phyloP scores from a whole-genome alignment of 2,329 filamentous ascomycete genomes.

The Ceratocystis colombiana region DNA sequence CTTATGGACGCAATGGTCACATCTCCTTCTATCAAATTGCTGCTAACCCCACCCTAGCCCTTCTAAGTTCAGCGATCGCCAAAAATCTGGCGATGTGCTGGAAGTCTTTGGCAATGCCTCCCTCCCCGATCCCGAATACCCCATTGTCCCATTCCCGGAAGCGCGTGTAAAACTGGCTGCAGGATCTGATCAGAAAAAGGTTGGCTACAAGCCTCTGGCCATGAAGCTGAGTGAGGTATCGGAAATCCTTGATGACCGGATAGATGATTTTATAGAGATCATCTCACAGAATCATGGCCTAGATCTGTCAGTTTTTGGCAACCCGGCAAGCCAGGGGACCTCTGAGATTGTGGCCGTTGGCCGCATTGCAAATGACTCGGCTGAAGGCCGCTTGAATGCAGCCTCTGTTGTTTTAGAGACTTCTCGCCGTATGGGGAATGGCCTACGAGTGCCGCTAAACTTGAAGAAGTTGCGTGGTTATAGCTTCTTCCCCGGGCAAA shows the following conservation, averaged over 20 bases:
- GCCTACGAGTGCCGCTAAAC: slow-evolving; percentile 69
- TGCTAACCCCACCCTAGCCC: slow-evolving; percentile 33
- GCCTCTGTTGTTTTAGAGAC: slow-evolving; percentile 82
- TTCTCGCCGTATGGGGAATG: slow-evolving; percentile 72
- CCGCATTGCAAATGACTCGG: slow-evolving; percentile 76
- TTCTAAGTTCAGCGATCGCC: slow-evolving; percentile 64
- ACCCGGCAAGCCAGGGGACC: slow-evolving; percentile 73
- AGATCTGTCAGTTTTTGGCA: slow-evolving; percentile 74
- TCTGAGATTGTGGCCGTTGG: slow-evolving; percentile 83
- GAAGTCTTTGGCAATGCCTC: slow-evolving; percentile 60
- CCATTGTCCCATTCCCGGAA: slow-evolving; percentile 61
- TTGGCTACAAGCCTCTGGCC: slow-evolving; percentile 81
- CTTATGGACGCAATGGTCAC: background rate
- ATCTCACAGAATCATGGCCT: slow-evolving; percentile 65
- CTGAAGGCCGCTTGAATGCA: slow-evolving; percentile 76
- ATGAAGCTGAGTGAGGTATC: slow-evolving; percentile 92
- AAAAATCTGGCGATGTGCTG: slow-evolving; percentile 68
- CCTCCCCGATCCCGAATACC: slow-evolving; percentile 56
- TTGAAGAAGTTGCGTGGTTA: slow-evolving; percentile 57
- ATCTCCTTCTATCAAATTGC: background rate
- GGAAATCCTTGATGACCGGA: slow-evolving; percentile 86
- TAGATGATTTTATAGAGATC: slow-evolving; percentile 74
- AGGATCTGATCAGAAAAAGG: slow-evolving; percentile 80
- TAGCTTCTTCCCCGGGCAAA: slow-evolving; percentile 89
- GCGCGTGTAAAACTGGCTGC: slow-evolving; percentile 74